Conservation (phyloP, 2,329 filamentous ascomycete species). For the Colletotrichum lupini region DNA sequence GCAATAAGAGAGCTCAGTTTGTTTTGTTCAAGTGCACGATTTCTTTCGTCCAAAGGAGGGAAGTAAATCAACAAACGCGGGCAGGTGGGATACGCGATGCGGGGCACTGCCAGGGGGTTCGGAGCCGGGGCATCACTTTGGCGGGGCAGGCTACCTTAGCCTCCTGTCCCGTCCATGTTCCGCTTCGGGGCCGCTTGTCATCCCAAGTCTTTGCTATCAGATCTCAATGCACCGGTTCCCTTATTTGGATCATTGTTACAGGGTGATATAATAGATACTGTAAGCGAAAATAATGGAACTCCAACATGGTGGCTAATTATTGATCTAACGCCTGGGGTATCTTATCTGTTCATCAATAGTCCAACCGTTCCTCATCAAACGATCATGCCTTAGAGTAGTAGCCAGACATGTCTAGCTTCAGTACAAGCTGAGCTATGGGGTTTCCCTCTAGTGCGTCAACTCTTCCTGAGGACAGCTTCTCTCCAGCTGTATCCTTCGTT, state of each 20-base stretch:
- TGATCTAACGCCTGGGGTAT: conserved; percentile 10
- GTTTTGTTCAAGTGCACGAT: conserved; percentile 16
- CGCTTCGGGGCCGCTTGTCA: neutral
- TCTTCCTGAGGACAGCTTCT: conserved; percentile 43
- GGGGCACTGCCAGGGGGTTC: conserved; percentile 39
- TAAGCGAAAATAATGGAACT: neutral
- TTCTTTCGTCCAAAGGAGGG: conserved; percentile 26
- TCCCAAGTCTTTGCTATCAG: neutral
- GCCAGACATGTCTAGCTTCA: conserved; percentile 76
- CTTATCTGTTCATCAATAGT: neutral
- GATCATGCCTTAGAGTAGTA: conserved; percentile 62
- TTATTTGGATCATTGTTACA: neutral
- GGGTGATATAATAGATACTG: too few species aligned
- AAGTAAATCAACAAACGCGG: conserved; percentile 29
- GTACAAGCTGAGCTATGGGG: conserved; percentile 74
- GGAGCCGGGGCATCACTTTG: neutral
- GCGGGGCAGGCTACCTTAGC: neutral
- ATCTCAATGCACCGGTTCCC: neutral
- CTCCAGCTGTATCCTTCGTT: conserved; percentile 42
- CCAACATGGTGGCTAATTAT: neutral
- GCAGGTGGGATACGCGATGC: conserved; percentile 43
- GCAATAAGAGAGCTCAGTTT: neutral
- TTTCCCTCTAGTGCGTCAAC: conserved; percentile 59
- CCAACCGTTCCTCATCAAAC: neutral
- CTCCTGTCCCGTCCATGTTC: neutral